These are phyloP conservation scores for Phytomonas sp. DNA, from an alignment of 208 protist genomes.

Conservation along the genomic window DNA sequence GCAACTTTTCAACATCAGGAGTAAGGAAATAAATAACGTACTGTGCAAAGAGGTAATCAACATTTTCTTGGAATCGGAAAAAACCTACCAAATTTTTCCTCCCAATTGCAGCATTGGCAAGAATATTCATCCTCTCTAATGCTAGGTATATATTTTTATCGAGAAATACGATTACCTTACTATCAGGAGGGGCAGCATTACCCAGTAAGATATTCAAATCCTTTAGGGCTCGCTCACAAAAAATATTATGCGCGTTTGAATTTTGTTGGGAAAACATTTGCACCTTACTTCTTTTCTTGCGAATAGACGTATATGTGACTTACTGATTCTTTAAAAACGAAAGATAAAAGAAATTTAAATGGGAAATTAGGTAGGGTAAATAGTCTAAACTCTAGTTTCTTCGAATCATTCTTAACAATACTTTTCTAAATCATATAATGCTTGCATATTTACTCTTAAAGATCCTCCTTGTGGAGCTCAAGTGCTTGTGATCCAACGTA, in stretches of 20 bases:
- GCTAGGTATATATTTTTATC: slow-evolving; percentile 25
- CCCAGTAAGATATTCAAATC: not conserved
- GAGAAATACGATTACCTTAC: slow-evolving; percentile 31
- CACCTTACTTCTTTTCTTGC: not conserved
- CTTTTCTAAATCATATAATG: slow-evolving; percentile 2
- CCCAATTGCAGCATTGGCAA: slow-evolving; percentile 13
- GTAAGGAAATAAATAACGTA: slow-evolving; percentile 25
- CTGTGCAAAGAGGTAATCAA: slow-evolving; percentile 36
- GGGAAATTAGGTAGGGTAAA: not conserved
- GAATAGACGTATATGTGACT: slow-evolving; percentile 1
- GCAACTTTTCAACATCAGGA: slow-evolving; percentile 33
- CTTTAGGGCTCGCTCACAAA: not conserved
- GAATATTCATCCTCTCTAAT: slow-evolving; percentile 18
- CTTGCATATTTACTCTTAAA: not conserved
- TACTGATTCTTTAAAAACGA: not conserved
- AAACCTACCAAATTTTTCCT: slow-evolving; percentile 27
- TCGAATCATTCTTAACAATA: not conserved
- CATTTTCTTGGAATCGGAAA: slow-evolving; percentile 30
- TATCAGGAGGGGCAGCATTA: not conserved
- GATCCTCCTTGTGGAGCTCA: not conserved
- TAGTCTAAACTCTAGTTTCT: slow-evolving; percentile 3
- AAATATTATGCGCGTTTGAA: not conserved
- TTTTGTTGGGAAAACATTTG: not conserved
- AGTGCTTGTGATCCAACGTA: slow-evolving; percentile 71
- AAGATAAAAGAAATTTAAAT: not conserved